phyloP scores from a whole-genome alignment of 1,284 basidiomycete genomes.

The Sporisorium iseilematis-ciliati region DNA sequence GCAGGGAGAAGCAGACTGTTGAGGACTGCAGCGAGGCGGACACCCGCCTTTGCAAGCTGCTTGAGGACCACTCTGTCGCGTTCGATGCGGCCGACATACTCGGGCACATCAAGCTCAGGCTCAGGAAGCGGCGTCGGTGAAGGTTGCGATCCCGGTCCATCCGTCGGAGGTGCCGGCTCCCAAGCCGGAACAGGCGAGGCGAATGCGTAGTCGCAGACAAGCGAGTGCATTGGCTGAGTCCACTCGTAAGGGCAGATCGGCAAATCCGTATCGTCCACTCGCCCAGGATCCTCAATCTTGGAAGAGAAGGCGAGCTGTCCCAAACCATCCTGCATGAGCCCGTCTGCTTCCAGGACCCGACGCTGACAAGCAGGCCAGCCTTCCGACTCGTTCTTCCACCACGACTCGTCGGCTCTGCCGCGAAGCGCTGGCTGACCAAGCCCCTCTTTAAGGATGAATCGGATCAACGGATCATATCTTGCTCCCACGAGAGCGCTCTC shows the following conservation, averaged over 20 bases:
- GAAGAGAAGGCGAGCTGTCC: conserved; percentile 27
- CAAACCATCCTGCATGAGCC: conserved; percentile 5
- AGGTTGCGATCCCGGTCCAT: conserved; percentile 1
- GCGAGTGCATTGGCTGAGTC: conserved; percentile 58
- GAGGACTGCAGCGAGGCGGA: conserved; percentile 83
- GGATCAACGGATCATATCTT: conserved; percentile 88
- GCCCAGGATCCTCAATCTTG: conserved; percentile 14
- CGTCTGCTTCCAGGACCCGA: background rate
- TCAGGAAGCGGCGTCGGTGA: conserved; percentile 31
- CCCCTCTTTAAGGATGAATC: conserved; percentile 87
- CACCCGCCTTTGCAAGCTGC: conserved; percentile 82
- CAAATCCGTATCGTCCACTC: conserved; percentile 65
- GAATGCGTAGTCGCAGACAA: conserved; percentile 73
- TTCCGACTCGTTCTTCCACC: conserved; percentile 48
- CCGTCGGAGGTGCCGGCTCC: conserved; percentile 16
- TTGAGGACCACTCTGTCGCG: conserved; percentile 81
- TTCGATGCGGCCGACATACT: conserved; percentile 76
- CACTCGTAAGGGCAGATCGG: conserved; percentile 79
- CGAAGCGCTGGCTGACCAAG: conserved; percentile 58
- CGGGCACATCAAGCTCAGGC: conserved; percentile 85
- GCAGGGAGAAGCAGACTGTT: conserved; percentile 73
- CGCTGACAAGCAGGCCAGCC: conserved; percentile 63
- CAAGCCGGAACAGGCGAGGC: conserved; percentile 74
- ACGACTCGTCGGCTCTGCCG: conserved; percentile 13
- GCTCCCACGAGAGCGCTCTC: conserved; percentile 81